Evolutionary conservation across 768 basidiomycete species (phyloP).

Genomic region (Mycena alexandri): DNA sequence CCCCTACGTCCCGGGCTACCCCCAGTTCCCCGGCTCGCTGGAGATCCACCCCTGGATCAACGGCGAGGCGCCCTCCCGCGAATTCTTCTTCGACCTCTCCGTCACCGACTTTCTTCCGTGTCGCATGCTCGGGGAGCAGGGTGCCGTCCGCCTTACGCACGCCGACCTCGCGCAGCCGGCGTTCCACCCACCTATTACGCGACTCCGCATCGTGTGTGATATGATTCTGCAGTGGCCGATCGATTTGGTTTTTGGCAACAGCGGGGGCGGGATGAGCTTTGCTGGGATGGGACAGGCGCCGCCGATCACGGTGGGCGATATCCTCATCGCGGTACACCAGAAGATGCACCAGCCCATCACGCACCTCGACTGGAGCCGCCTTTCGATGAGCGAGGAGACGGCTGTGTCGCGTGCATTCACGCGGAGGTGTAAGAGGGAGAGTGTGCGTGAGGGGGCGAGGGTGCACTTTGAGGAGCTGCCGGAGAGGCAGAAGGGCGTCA

Average conservation of each 20-base stretch:
- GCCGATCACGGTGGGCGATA: conserved; percentile 70
- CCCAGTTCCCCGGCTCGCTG: conserved; percentile 37
- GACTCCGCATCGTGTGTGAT: conserved; percentile 70
- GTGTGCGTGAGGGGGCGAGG: conserved; percentile 21
- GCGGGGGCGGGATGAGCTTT: too few species aligned
- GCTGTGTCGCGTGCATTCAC: conserved; percentile 54
- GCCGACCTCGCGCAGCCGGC: conserved; percentile 66
- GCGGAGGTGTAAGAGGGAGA: conserved; percentile 51
- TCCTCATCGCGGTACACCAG: conserved; percentile 64
- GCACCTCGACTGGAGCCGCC: conserved; percentile 54
- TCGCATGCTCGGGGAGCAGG: conserved; percentile 53
- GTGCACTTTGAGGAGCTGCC: conserved; percentile 40
- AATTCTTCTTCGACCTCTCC: conserved; percentile 71
- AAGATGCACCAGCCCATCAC: conserved; percentile 59
- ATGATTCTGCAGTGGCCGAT: conserved; percentile 72
- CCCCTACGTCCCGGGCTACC: conserved; percentile 36
- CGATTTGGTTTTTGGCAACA: conserved; percentile 57
- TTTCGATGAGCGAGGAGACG: conserved; percentile 47
- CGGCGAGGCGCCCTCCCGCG: conserved; percentile 58
- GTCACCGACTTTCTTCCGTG: conserved; percentile 60
- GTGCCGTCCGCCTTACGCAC: conserved; percentile 51
- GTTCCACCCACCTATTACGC: conserved; percentile 66
- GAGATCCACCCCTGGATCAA: conserved; percentile 67
- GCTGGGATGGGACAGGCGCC: conserved; percentile 43
- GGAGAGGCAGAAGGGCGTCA: conserved; percentile 65